phyloP scores from a whole-genome alignment of 129 eudicot species.

The carrot (Daucus carota) region DNA sequence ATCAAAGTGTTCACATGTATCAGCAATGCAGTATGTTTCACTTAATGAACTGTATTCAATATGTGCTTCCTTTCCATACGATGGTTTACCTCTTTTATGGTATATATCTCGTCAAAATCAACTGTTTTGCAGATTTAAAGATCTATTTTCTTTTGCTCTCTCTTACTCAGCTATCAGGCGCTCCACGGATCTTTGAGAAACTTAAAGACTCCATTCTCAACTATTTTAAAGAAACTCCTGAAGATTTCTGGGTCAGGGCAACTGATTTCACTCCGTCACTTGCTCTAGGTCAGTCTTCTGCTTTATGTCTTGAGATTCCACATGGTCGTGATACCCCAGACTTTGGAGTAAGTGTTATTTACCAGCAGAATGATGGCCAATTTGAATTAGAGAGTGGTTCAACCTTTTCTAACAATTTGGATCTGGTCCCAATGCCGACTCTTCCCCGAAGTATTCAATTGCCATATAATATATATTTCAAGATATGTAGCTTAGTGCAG shows the following conservation, averaged over 20 bases:
- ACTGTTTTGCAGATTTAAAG: not conserved
- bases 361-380: constrained; percentile 32
- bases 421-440: constrained; percentile 60
- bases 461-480: constrained; percentile 53
- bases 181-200: constrained; percentile 62
- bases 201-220: constrained; percentile 17
- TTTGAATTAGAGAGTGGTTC: constrained; percentile 33
- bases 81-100: not conserved
- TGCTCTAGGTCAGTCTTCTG: constrained; percentile 75
- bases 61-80: not conserved
- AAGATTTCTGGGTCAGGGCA: constrained; percentile 75
- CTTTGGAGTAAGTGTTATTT: constrained; percentile 38
- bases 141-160: not conserved
- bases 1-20: not conserved
- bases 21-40: not conserved
- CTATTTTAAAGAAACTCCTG: constrained; percentile 40
- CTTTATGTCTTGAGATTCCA: constrained; percentile 65
- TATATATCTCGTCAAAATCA: not conserved
- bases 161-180: constrained; percentile 48
- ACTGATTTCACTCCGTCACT: constrained; percentile 59
- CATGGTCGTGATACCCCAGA: constrained; percentile 35
- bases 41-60: not conserved
- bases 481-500: constrained; percentile 64
- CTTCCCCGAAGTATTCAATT: constrained; percentile 39
- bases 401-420: constrained; percentile 34